phyloP scores from a whole-genome alignment of 768 basidiomycete genomes.

The Dioszegia aurantiaca region DNA sequence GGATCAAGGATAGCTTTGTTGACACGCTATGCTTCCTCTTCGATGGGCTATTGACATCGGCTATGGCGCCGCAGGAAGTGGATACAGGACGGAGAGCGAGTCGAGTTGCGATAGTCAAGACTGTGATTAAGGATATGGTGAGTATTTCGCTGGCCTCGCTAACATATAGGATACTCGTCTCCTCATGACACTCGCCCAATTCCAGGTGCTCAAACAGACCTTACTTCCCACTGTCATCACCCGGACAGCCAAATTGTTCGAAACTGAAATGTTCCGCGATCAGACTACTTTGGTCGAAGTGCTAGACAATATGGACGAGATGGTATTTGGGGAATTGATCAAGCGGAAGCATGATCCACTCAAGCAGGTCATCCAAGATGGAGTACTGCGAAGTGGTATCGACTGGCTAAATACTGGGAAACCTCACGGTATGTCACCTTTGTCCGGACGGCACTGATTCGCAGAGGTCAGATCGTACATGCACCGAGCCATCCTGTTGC shows the following conservation, averaged over 20 bases:
- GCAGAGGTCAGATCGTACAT: constrained; percentile 91
- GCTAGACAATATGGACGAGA: constrained; percentile 78
- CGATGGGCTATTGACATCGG: constrained; percentile 32
- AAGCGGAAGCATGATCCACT: constrained; percentile 74
- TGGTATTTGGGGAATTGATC: constrained; percentile 81
- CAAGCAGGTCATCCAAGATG: constrained; percentile 66
- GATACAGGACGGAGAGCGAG: constrained; percentile 17
- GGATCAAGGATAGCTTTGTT: constrained; percentile 44
- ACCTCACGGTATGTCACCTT: constrained; percentile 67
- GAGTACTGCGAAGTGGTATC: constrained; percentile 74
- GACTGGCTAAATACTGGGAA: constrained; percentile 94
- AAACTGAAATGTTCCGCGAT: constrained; percentile 69
- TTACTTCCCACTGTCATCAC: constrained; percentile 75
- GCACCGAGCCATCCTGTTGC: constrained; percentile 78
- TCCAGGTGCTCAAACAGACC: constrained; percentile 67
- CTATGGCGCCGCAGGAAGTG: constrained; percentile 16
- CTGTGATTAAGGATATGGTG: constrained; percentile 33
- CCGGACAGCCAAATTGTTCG: constrained; percentile 74
- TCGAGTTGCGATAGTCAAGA: constrained; percentile 55
- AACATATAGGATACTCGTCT: constrained; percentile 71
- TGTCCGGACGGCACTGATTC: neutral
- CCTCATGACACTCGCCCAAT: constrained; percentile 83
- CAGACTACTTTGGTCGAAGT: constrained; percentile 73
- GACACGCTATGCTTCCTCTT: constrained; percentile 41
- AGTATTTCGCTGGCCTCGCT: constrained; percentile 27